These are phyloP conservation scores for Monoraphidium neglectum DNA, from an alignment of 139 green algal species.

Conservation along the genomic window DNA sequence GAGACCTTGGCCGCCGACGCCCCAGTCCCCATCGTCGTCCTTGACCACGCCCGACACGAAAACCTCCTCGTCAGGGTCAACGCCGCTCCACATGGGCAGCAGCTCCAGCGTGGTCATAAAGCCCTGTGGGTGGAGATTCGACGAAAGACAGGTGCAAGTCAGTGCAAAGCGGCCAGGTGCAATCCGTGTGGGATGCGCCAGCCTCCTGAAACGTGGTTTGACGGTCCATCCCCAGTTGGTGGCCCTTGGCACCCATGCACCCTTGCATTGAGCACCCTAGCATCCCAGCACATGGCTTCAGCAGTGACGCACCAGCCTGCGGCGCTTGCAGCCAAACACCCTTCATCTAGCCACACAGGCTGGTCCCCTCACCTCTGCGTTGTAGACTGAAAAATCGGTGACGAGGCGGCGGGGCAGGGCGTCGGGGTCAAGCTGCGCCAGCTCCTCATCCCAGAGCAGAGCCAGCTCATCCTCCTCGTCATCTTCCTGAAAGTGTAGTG, in stretches of 20 bases:
- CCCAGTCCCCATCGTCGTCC: conserved; percentile 83
- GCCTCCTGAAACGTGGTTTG: no score
- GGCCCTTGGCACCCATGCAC: no score
- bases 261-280: no score
- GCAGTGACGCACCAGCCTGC: no score
- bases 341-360: neutral
- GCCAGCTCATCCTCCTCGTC: conserved; percentile 90
- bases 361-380: conserved; percentile 63
- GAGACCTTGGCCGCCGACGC: conserved; percentile 25
- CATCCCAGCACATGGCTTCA: no score
- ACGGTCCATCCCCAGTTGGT: no score
- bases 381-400: conserved; percentile 86
- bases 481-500: conserved; percentile 36
- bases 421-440: conserved; percentile 65
- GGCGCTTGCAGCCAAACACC: no score
- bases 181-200: no score
- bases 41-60: conserved; percentile 80
- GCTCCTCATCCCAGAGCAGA: conserved; percentile 83
- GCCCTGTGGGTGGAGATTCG: conserved; percentile 47
- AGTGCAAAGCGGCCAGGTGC: no score
- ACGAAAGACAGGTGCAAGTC: no score
- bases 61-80: conserved; percentile 86
- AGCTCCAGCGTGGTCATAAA: conserved; percentile 86
- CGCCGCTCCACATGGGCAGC: conserved; percentile 84
- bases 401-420: conserved; percentile 76